These are phyloP conservation scores for Coemansia sp. DNA, from an alignment of 192 early-diverging fungal species.

Conservation along the genomic window DNA sequence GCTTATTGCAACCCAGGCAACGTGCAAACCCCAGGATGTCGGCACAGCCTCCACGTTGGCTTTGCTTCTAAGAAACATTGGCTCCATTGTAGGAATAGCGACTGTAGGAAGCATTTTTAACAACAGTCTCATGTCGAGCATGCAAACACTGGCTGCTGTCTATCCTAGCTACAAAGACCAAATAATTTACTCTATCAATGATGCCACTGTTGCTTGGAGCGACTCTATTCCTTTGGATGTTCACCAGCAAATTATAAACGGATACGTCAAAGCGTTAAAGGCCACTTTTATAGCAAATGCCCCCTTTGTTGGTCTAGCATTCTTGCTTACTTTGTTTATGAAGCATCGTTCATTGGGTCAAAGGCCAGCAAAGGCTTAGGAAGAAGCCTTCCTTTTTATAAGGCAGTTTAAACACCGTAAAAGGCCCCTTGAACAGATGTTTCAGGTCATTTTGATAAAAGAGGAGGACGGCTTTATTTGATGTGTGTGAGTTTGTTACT, in stretches of 20 bases:
- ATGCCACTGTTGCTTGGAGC: constrained; percentile 24
- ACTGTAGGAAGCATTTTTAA: constrained; percentile 34
- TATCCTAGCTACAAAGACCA: constrained; percentile 17
- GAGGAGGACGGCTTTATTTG: too few relatives aligned
- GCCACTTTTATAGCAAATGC: constrained; percentile 35
- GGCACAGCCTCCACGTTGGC: constrained; percentile 31
- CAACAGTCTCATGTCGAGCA: constrained; percentile 21
- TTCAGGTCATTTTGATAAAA: too few relatives aligned
- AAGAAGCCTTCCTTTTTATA: not conserved
- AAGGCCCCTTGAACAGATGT: too few relatives aligned
- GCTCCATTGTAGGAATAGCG: constrained; percentile 33
- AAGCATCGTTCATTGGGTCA: constrained; percentile 25
- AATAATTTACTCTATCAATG: constrained; percentile 18
- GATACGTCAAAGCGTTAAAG: constrained; percentile 23
- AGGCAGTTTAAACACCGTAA: too few relatives aligned
- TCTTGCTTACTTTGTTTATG: constrained; percentile 23
- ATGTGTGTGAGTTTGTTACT: too few relatives aligned
- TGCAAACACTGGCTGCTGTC: constrained; percentile 12
- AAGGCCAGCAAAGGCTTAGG: not conserved
- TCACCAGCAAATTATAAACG: constrained; percentile 15
- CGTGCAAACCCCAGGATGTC: constrained; percentile 18
- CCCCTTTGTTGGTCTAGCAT: constrained; percentile 31
- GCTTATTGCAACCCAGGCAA: constrained; percentile 31
- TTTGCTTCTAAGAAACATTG: constrained; percentile 26
- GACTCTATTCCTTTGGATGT: constrained; percentile 13